Conservation (phyloP, 257 asterid genomes). For the Datura wrightii region DNA sequence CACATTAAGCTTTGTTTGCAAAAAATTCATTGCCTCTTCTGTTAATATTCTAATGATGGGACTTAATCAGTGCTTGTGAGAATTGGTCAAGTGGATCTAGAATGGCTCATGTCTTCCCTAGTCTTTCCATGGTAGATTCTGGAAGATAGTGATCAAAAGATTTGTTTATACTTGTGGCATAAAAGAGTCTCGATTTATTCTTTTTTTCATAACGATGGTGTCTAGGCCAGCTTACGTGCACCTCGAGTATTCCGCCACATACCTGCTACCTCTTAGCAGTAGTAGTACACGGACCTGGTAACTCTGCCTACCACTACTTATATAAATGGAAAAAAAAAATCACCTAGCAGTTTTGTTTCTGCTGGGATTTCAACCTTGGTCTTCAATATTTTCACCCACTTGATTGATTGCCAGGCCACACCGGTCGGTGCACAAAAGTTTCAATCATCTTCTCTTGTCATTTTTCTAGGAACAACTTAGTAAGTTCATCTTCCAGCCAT, state of each 20-base stretch:
- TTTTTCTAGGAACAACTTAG: not conserved
- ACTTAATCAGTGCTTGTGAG: not conserved
- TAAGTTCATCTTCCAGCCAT: not conserved
- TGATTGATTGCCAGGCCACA: not conserved
- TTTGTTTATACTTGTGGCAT: not conserved
- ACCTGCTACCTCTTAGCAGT: not conserved
- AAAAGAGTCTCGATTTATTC: not conserved
- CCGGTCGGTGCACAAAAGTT: not conserved
- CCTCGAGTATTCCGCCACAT: not conserved
- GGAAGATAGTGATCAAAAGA: slow-evolving; percentile 20
- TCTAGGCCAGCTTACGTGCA: not conserved
- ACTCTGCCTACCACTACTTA: not conserved
- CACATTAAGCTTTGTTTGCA: slow-evolving; percentile 2
- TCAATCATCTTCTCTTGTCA: not conserved
- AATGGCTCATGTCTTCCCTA: not conserved
- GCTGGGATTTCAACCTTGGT: not conserved
- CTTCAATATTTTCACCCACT: not conserved
- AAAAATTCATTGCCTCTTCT: not conserved
- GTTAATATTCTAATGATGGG: not conserved
- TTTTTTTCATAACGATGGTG: not conserved
- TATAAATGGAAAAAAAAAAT: not conserved
- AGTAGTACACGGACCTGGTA: not conserved
- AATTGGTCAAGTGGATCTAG: slow-evolving; percentile 17
- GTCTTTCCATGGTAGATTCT: not conserved
- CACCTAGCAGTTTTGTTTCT: not conserved